phyloP scores from a whole-genome alignment of 495 filamentous ascomycete genomes.

The Achaetomiella virescens region DNA sequence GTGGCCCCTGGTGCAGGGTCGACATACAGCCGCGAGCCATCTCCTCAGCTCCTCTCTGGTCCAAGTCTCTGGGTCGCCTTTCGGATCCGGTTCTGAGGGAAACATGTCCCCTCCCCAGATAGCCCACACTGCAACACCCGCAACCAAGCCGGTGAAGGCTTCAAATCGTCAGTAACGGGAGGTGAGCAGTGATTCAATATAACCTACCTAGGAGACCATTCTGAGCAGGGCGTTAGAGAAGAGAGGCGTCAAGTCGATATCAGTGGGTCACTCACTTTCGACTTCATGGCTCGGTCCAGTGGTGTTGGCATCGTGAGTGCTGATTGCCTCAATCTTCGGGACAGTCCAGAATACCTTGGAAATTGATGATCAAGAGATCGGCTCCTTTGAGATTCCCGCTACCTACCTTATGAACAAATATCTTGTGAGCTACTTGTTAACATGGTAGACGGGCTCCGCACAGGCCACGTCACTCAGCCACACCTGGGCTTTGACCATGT shows the following conservation, averaged over 20 bases:
- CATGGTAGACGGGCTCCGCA: constrained; percentile 11
- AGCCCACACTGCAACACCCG: constrained; percentile 72
- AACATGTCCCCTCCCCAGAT: constrained; percentile 83
- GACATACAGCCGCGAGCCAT: constrained; percentile 70
- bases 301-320: constrained; percentile 58
- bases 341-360: too few species aligned
- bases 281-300: constrained; percentile 71
- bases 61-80: constrained; percentile 70
- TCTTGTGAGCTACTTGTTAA: background rate
- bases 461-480: constrained; percentile 20
- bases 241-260: background rate
- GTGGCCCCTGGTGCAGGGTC: background rate
- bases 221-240: constrained; percentile 18
- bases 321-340: background rate
- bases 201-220: constrained; percentile 50
- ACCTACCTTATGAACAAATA: background rate
- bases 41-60: constrained; percentile 61
- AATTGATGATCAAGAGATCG: background rate
- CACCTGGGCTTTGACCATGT: constrained; percentile 14
- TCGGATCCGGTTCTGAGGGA: constrained; percentile 64
- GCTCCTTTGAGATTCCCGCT: too few species aligned
- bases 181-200: too few species aligned
- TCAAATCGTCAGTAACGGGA: background rate
- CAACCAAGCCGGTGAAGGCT: constrained; percentile 78
- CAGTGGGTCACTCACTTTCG: constrained; percentile 50